These are phyloP conservation scores for Globisporangium takayamanum DNA, from an alignment of 352 stramenopile genomes.

Conservation along the genomic window DNA sequence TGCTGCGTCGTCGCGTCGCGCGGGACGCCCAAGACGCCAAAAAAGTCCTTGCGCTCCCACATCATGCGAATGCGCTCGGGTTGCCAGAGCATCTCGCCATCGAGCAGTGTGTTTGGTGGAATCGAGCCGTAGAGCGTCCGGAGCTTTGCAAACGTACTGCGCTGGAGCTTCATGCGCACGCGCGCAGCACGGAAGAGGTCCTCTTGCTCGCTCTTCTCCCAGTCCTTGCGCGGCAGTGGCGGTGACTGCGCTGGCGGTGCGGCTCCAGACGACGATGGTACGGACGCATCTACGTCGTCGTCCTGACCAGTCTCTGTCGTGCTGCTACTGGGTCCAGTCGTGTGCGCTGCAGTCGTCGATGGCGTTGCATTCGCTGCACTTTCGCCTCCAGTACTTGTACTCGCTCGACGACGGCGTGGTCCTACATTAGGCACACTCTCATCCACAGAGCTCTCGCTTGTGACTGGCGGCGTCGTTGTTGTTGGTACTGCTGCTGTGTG, in stretches of 20 bases:
- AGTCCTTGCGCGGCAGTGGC: no score
- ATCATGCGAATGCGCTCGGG: conserved; percentile 71
- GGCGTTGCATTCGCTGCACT: no score
- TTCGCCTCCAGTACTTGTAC: no score
- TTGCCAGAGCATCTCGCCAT: conserved; percentile 70
- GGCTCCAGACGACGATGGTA: no score
- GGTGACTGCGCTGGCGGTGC: no score
- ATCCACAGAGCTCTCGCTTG: conserved; percentile 5
- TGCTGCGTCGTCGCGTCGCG: conserved; percentile 53
- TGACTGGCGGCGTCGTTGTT: not conserved
- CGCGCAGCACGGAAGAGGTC: conserved; percentile 68
- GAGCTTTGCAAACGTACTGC: conserved; percentile 35
- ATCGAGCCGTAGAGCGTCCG: conserved; percentile 27
- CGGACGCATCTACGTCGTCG: no score
- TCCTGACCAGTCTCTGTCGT: no score
- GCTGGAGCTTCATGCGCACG: conserved; percentile 75
- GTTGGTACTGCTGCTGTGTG: not conserved
- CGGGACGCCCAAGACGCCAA: conserved; percentile 64
- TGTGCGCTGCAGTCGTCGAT: no score
- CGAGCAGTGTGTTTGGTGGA: conserved; percentile 28
- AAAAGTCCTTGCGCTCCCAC: conserved; percentile 74
- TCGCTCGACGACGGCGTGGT: no score
- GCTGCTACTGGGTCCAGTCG: no score
- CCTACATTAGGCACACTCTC: not conserved
- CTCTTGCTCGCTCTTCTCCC: conserved; percentile 66